Percentiles rank a stretch among this genome's conserved stretches.
These are phyloP conservation scores for Celoporthe dispersa DNA, from an alignment of 2,329 filamentous ascomycete genomes.

Conservation along the genomic window DNA sequence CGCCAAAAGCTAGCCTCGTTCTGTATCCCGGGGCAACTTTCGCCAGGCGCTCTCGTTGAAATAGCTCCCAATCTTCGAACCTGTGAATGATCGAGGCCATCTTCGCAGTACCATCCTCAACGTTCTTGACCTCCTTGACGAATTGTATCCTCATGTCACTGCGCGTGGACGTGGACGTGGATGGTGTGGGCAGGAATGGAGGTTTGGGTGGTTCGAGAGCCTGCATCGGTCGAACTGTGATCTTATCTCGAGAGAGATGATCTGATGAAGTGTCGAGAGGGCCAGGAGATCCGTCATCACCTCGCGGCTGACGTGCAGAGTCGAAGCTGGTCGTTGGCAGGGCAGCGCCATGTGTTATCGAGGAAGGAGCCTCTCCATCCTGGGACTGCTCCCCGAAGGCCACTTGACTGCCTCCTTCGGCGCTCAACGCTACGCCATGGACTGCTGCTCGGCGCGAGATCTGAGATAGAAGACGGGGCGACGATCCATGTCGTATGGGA, in stretches of 20 bases:
- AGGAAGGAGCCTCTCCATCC: background rate
- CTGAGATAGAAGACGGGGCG: constrained; percentile 2
- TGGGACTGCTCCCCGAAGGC: background rate
- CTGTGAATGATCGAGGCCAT: background rate
- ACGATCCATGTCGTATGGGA: constrained; percentile 3
- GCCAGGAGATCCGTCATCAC: background rate
- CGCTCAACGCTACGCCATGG: background rate
- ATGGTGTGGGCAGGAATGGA: background rate
- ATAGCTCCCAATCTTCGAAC: background rate
- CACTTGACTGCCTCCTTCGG: background rate
- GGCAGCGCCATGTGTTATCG: constrained; percentile 3
- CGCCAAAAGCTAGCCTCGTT: background rate
- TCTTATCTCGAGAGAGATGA: background rate
- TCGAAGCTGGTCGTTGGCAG: background rate
- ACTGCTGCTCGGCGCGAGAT: constrained; percentile 3
- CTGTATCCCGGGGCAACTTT: background rate
- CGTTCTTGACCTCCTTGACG: background rate
- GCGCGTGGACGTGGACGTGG: background rate
- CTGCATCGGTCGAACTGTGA: background rate
- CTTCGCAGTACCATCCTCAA: background rate
- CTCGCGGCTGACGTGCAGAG: background rate
- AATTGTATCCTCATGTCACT: constrained; percentile 10
- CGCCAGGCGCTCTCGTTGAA: constrained; percentile 9
- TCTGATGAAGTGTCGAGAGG: background rate
- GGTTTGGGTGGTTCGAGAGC: background rate